These are phyloP conservation scores for Sugiyamaella sp. DNA, from an alignment of 1,139 yeast species.

Conservation along the genomic window DNA sequence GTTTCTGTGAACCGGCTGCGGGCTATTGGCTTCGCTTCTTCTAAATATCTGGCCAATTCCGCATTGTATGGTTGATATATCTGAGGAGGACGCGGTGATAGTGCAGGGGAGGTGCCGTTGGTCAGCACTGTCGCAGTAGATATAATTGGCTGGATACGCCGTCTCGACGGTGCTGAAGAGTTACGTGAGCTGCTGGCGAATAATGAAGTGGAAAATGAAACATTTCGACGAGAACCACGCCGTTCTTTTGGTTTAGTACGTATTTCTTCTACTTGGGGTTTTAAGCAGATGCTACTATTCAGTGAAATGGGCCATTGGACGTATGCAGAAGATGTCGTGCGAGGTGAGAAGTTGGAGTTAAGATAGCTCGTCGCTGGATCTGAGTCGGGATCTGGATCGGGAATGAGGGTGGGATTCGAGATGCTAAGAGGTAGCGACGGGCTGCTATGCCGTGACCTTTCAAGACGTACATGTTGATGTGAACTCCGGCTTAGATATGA, in stretches of 20 bases:
- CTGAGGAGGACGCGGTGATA: constrained; percentile 7
- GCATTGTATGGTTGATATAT: constrained; percentile 14
- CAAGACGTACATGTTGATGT: not conserved
- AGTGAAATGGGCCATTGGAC: not conserved
- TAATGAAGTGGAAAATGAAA: constrained; percentile 1
- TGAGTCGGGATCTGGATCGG: not conserved
- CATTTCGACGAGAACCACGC: not conserved
- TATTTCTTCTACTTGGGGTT: not conserved
- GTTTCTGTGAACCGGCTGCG: constrained; percentile 33
- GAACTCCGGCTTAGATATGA: not conserved
- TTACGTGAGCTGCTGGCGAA: not conserved
- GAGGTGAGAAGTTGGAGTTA: not conserved
- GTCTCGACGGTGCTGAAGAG: not conserved
- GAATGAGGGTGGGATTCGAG: not conserved
- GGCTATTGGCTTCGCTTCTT: constrained; percentile 20
- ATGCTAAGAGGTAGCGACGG: too few relatives aligned
- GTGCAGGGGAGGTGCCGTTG: not conserved
- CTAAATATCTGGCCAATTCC: constrained; percentile 12
- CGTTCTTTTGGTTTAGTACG: not conserved
- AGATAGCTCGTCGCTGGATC: not conserved
- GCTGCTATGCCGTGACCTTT: not conserved
- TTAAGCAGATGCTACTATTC: not conserved
- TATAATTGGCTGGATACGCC: constrained; percentile 5
- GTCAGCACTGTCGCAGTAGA: not conserved
- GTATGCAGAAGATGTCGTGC: not conserved